Conservation (phyloP, 2,329 filamentous ascomycete species). For the Aspergillus sp. region DNA sequence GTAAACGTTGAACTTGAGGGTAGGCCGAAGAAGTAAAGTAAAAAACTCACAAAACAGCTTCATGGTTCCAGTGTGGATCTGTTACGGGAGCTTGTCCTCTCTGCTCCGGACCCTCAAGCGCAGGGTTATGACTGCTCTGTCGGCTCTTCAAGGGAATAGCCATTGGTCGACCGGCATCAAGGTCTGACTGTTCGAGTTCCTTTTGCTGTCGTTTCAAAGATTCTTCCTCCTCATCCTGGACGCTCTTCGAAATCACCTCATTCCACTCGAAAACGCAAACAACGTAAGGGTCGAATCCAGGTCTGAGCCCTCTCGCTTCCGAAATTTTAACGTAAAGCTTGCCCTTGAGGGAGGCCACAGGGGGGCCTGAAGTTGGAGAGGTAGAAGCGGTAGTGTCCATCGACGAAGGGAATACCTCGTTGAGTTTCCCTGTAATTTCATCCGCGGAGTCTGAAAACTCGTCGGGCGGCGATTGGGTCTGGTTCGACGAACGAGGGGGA, state of each 20-base stretch:
- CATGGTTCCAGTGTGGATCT: slow-evolving; percentile 92
- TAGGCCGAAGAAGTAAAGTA: not conserved
- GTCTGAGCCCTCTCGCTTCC: slow-evolving; percentile 78
- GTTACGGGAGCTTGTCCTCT: slow-evolving; percentile 66
- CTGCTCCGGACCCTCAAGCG: slow-evolving; percentile 63
- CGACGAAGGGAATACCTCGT: slow-evolving; percentile 35
- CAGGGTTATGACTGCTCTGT: slow-evolving; percentile 92
- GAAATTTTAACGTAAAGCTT: slow-evolving; percentile 87
- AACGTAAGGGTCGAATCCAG: slow-evolving; percentile 86
- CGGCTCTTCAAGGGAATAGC: slow-evolving; percentile 96
- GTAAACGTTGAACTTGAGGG: no score
- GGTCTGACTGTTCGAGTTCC: slow-evolving; percentile 65
- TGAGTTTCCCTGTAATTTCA: slow-evolving; percentile 37
- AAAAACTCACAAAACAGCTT: slow-evolving; percentile 81
- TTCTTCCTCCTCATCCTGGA: slow-evolving; percentile 61
- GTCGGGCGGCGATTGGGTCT: slow-evolving; percentile 19
- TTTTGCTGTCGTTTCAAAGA: slow-evolving; percentile 62
- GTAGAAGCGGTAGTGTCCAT: slow-evolving; percentile 21
- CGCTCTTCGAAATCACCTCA: slow-evolving; percentile 89
- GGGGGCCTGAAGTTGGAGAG: slow-evolving; percentile 50
- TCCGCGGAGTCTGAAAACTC: slow-evolving; percentile 31
- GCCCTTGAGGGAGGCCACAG: slow-evolving; percentile 73
- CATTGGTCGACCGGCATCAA: slow-evolving; percentile 81
- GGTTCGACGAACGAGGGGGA: slow-evolving; percentile 20
- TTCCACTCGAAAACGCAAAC: slow-evolving; percentile 96